Conservation (phyloP, 345 rosid species). For the Brassica carinata region DNA sequence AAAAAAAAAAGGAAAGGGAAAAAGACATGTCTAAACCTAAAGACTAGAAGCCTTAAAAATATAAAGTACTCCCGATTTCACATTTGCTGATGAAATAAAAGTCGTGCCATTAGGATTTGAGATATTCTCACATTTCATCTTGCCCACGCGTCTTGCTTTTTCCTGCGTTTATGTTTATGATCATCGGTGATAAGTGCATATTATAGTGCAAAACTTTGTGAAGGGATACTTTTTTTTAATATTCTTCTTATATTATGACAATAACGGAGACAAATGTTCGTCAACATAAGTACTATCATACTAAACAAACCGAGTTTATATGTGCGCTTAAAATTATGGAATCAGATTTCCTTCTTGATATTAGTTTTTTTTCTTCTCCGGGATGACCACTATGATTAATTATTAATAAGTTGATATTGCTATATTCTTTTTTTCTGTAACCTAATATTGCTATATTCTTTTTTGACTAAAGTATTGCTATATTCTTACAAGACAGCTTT, state of each 20-base stretch:
- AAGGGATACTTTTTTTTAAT: background rate
- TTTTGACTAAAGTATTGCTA: background rate
- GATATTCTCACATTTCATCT: slow-evolving; percentile 33
- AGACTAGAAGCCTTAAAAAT: background rate
- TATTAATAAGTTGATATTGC: background rate
- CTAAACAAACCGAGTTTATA: background rate
- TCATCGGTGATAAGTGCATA: background rate
- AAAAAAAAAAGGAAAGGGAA: background rate
- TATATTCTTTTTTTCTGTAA: too few relatives aligned
- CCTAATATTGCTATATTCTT: too few relatives aligned
- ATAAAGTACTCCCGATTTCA: slow-evolving; percentile 20
- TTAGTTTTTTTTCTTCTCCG: slow-evolving; percentile 1
- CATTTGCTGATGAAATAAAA: slow-evolving; percentile 35
- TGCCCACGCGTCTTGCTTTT: slow-evolving; percentile 38
- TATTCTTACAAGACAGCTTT: background rate
- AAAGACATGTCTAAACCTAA: background rate
- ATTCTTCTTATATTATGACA: background rate
- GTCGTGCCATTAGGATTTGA: slow-evolving; percentile 30
- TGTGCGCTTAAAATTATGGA: background rate
- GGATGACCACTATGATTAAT: background rate
- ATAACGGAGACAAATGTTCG: slow-evolving; percentile 22
- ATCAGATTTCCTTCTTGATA: background rate
- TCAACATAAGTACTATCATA: background rate
- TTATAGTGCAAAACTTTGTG: background rate
- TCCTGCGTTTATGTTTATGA: slow-evolving; percentile 10